Base-by-base conservation (phyloP, 257 asterid species). In the Phtheirospermum japonicum region DNA sequence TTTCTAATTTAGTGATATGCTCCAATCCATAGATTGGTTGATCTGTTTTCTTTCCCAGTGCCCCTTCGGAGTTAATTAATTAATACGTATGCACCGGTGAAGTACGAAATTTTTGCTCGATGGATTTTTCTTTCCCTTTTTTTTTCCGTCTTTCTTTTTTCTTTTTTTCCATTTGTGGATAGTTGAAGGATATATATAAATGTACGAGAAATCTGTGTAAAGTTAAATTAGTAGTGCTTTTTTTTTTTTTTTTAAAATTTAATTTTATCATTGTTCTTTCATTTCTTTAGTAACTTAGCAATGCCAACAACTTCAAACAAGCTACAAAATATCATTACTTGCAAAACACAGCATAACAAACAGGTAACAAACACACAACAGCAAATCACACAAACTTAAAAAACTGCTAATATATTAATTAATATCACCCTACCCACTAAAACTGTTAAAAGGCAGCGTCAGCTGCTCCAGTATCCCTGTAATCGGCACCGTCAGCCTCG, bases 381-480 rank as follows among this genome's bases (percentile, higher is more conserved):
- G 16, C 20, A 48, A 19, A 46, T 4, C 23, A 48, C 26, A 46
- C 54, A 48, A 16, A 48, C 17, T 6, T 14, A 45, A 45, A 45
- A 45, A 3, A 18, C 52, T 13, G 13, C 7, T 0, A 16, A 45
- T 45, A 3, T 12, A 11, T 14, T 2, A 2, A 16, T 8, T 0
- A 7, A 4, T 1, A 18, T 7, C 9, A 9, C 0, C 28, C 63
- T 68, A 77, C 0, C 74, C 72, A 61, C 50, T 69, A 61, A 85
- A 82, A 63, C 89, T 62, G 78, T 73, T 90, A 49, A 84, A 81
- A 23, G 98, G 96, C 30, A 80, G 81, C 2, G 97, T 82, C 10
- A 89, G 84, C 32, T 86, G 99, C 36, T 92, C 86, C 13, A 89
- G 96, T 43, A 92, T 89, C n/a, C 83, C 82, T 1, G 89, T 76